Base-by-base conservation (phyloP, 2,329 filamentous ascomycete genomes). In the Phialocephala sp. region DNA sequence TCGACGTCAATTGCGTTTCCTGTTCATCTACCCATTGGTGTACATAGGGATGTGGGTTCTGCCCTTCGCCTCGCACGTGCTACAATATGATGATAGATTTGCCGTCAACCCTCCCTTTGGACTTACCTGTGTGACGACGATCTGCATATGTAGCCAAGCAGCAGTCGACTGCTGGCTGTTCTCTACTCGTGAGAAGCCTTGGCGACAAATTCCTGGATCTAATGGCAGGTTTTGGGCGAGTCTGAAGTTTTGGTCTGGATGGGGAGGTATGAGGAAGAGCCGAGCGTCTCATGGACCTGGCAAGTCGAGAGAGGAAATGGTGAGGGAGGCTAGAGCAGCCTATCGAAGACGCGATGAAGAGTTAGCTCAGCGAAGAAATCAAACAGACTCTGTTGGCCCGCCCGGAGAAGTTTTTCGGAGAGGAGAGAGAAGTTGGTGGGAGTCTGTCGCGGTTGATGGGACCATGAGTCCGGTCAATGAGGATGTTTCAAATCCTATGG, bases 21-120 rank as follows among this genome's bases (percentile, higher is more conserved):
- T 93, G 20, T 92, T 94, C 77, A 87, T 93, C 57, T 94, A 94
- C 75, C 91, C 91, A 0, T 75, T 89, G 20, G 84, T 91, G 4
- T 94, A 94, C 76, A 82, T 91, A 22, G 77, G 86, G 4, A 86
- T 92, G 69, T 94, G 91, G 91, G 78, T 90, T 3, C 78, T 91
- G 8, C 91, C 91, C 0, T 91, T 93, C 71, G 79, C 89, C 1
- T 82, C 82, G 1, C 89, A 93, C 75, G 81, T 87, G 59, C 77
- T 88, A 59, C 83, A 82, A 61, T 91, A 88, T 77, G 80, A 82
- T 68, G 80, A 87, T 58, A 73, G 78, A 59, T 85, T 80, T 62
- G 83, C 80, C 8, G 69, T 75, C 18, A 76, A 84, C 57, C 84
- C 84, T 1, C 82, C 90, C 0, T 88, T 86, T 68, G 82, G 78